Evolutionary conservation across 1,284 basidiomycete genomes (phyloP), one percentile per base, ranked within the genome.

Genomic region (Phylloboletellus chloephorus): DNA sequence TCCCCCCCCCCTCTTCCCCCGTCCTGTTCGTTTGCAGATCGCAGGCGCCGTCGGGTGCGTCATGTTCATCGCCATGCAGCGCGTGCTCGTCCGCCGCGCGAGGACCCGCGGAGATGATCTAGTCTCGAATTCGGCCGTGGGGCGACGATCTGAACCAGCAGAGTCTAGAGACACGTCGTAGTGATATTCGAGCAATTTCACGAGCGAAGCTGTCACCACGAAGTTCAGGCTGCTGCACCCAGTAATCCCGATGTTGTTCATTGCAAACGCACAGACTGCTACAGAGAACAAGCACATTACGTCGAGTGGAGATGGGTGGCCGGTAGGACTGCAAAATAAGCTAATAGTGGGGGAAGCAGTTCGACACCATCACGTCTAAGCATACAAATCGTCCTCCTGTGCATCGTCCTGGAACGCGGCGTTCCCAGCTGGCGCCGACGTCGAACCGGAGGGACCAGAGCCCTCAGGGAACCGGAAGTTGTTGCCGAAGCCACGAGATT

Each of bases 401-500:
- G 78, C 71, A 42, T 91, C 87, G 49, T 87, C 82, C 21, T 76
- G 71, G 67, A 94, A 94, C 11, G 83, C 87, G 41, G 86, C 72
- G 45, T 91, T 90, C 35, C 80, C 78, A 26, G 75, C 61, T n/a
- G 74, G 68, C 10, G 68, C 65, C 12, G 72, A 61, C 10, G 67
- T 59, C n/a, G 65, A 69, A 39, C 74, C 67, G 39, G 71, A 56
- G 20, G 68, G 72, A 31, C 65, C 72, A 38, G 69, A 62, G 42
- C 73, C 71, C 56, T 97, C 94, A 13, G 96, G 96, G 91, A 99
- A 99, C 73, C 90, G 91, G 81, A 96, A 96, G 61, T 79, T 83
- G 63, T 82, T 83, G 39, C 92, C 92, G 58, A 89, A 87, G 29
- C 81, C 86, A 54, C 87, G 82, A 47, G 86, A 87, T 65, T 93